Evolutionary conservation across 1,139 yeast species (phyloP).

Genomic region (Geotrichum armillariae): DNA sequence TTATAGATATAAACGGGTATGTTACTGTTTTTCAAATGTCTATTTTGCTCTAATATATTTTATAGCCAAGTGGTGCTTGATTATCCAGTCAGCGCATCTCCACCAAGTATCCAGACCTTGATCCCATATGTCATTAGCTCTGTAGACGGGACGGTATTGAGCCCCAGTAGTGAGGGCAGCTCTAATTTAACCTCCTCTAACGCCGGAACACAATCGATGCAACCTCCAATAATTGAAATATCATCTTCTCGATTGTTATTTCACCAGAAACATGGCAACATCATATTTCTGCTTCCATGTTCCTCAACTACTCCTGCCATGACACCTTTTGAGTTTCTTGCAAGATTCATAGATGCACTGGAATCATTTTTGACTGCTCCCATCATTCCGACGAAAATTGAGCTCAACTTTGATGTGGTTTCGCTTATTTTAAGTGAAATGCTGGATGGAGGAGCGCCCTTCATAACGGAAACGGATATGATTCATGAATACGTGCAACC

Average conservation of each 20-base stretch:
- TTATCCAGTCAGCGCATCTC: constrained; percentile 51
- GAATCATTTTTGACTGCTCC: constrained; percentile 62
- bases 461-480: constrained; percentile 68
- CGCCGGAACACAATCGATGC: neutral
- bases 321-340: constrained; percentile 56
- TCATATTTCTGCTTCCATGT: constrained; percentile 37
- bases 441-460: constrained; percentile 76
- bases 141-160: constrained; percentile 21
- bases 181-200: neutral
- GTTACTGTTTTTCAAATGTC: constrained; percentile 25
- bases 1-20: constrained; percentile 56
- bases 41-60: too few relatives aligned
- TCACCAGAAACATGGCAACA: constrained; percentile 34
- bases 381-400: constrained; percentile 56
- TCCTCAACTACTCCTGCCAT: constrained; percentile 42
- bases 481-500: constrained; percentile 72
- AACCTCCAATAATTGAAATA: constrained; percentile 30
- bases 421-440: constrained; percentile 63
- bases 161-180: constrained; percentile 6
- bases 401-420: constrained; percentile 64
- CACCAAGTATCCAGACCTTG: constrained; percentile 52
- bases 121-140: constrained; percentile 34
- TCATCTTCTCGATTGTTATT: constrained; percentile 38
- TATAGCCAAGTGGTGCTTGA: constrained; percentile 54
- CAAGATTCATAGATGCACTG: constrained; percentile 52